These are phyloP conservation scores for Oenanthe javanica DNA, from an alignment of 140 eudicot species.

Conservation along the genomic window DNA sequence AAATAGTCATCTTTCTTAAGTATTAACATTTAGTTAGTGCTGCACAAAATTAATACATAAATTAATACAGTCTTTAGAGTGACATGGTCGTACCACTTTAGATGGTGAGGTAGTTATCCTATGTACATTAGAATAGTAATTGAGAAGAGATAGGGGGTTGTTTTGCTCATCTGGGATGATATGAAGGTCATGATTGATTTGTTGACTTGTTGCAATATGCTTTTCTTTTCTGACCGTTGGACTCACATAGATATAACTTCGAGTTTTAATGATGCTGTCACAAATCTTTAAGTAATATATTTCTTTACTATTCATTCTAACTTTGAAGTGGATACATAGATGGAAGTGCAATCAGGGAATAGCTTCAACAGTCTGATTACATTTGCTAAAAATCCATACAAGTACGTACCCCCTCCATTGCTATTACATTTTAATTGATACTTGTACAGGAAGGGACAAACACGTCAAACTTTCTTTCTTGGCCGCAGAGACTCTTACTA, in stretches of 20 bases:
- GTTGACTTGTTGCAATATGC: neutral
- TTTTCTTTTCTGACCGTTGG: neutral
- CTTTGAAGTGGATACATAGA: conserved; percentile 30
- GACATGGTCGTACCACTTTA: neutral
- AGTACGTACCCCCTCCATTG: conserved; percentile 32
- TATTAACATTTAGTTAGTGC: neutral
- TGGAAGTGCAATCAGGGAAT: conserved; percentile 58
- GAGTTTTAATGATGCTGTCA: neutral
- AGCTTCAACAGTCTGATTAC: conserved; percentile 67
- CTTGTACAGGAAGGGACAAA: neutral
- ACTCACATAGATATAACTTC: neutral
- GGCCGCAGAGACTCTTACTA: conserved; percentile 70
- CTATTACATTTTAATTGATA: neutral
- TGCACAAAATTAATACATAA: neutral
- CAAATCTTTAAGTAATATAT: neutral
- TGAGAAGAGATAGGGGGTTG: neutral
- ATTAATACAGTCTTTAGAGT: neutral
- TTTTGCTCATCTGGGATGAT: neutral
- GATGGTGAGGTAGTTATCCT: neutral
- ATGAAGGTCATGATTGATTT: neutral
- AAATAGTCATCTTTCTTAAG: neutral
- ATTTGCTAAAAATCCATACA: conserved; percentile 75
- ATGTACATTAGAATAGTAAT: neutral
- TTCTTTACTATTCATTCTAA: conserved; percentile 1
- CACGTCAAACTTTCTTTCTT: conserved; percentile 10